Base-by-base conservation (phyloP, 2,329 filamentous ascomycete species). In the Hypoxylon sp. region DNA sequence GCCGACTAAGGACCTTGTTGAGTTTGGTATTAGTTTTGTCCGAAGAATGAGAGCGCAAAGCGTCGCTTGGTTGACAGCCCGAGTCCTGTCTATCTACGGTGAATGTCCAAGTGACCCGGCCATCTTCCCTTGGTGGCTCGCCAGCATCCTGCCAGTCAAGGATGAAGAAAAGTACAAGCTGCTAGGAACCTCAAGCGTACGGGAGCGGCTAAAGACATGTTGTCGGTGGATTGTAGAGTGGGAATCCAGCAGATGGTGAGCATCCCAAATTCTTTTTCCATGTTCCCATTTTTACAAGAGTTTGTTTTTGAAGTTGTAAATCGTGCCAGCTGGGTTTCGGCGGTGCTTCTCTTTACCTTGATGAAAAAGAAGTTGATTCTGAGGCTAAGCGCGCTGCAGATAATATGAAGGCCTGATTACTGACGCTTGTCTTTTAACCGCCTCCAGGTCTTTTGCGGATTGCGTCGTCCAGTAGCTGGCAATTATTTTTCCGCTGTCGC, bases 91-190 rank as follows among this genome's bases (percentile, higher is more conserved):
- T 21, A 84, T 89, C 4, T 94, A 93, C 59, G 91, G 91, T 8
- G 83, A 88, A 50, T 87, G 87, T 13, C 91, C 91, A 0, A 76
- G 82, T 11, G 90, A 96, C 63, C 86, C 90, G 1, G 86, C 86
- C 2, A 69, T 83, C 1, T 94, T 96, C 60, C 89, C 91, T 0
- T 96, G 91, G 80, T 97, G 92, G 92, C 88, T 96, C 60, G 91
- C 89, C 7, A 90, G 84, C 64, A 85, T 94, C 13, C 71, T 96
- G 8, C 91, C 91, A 0, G 84, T 94, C 26, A 80, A 82, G 9
- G 89, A 94, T 17, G 75, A 84, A 19, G 88, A 94, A 63, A 95
- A 93, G 67, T 95, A 96, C 61, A 78, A 81, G 8, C 73, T 97
- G 13, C 73, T 97, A 9, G 78, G 78, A 8, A 88, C 87, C 4